Conservation (phyloP, 768 basidiomycete species). For the Strobilomyces echinocephalus region DNA sequence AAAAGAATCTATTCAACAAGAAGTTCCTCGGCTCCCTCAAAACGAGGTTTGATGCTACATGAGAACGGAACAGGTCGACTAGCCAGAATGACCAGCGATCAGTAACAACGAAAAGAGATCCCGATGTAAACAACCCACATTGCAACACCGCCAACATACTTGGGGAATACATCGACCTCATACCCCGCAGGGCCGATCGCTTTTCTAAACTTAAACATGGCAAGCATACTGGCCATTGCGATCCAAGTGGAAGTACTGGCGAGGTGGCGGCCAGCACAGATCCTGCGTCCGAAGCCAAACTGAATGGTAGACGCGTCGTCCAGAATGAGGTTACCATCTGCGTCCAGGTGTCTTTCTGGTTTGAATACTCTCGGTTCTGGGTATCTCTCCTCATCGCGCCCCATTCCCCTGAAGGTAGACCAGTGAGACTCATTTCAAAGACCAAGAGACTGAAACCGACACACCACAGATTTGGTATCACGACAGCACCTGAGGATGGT, state of each 20-base stretch:
- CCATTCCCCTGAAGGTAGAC: constrained; percentile 17
- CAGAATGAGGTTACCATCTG: constrained; percentile 16
- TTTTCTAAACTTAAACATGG: constrained; percentile 20
- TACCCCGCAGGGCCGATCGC: constrained; percentile 20
- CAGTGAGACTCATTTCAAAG: not conserved
- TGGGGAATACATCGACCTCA: constrained; percentile 19
- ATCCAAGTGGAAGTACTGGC: constrained; percentile 20
- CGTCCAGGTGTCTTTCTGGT: constrained; percentile 31
- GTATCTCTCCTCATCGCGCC: constrained; percentile 19
- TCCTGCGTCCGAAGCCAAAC: constrained; percentile 34
- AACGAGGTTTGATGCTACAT: constrained; percentile 20
- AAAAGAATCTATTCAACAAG: not conserved
- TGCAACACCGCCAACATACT: constrained; percentile 11
- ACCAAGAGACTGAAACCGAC: not conserved
- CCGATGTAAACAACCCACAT: constrained; percentile 8
- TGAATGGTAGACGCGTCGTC: constrained; percentile 20
- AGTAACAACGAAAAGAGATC: not conserved
- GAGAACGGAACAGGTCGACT: constrained; percentile 16
- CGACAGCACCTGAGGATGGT: constrained; percentile 14
- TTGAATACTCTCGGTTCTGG: constrained; percentile 30
- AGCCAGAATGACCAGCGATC: not conserved
- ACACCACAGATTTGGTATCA: constrained; percentile 22
- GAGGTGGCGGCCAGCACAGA: constrained; percentile 20
- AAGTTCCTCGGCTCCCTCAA: constrained; percentile 3
- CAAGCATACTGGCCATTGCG: constrained; percentile 15